phyloP scores from a whole-genome alignment of 2,329 filamentous ascomycete species.

The Ramularia endophylla region DNA sequence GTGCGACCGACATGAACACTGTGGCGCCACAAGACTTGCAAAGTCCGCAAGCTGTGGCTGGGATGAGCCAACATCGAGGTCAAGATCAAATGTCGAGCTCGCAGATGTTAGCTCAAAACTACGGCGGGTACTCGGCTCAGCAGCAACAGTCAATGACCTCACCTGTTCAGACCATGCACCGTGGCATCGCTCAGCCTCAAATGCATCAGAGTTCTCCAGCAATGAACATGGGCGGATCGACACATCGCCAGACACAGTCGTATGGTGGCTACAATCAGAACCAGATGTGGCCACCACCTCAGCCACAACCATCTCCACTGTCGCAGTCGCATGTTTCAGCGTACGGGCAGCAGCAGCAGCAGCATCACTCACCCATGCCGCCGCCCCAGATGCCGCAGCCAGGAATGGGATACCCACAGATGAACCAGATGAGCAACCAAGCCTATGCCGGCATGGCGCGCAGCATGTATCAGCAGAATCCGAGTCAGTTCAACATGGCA shows the following conservation, averaged over 20 bases:
- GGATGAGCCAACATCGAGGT: constrained; percentile 53
- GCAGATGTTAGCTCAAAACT: constrained; percentile 56
- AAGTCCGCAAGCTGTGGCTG: constrained; percentile 37
- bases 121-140: constrained; percentile 64
- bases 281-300: constrained; percentile 46
- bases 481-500: constrained; percentile 37
- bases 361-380: constrained; percentile 46
- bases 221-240: constrained; percentile 36
- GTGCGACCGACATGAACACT: constrained; percentile 34
- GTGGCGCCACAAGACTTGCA: constrained; percentile 41
- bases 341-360: constrained; percentile 36
- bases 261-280: constrained; percentile 40
- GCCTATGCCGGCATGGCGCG: constrained; percentile 43
- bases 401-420: constrained; percentile 41
- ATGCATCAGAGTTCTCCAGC: constrained; percentile 63
- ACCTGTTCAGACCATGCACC: constrained; percentile 63
- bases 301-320: constrained; percentile 44
- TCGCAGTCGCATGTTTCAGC: constrained; percentile 39
- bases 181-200: constrained; percentile 47
- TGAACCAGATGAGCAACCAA: constrained; percentile 40
- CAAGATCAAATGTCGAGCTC: constrained; percentile 46
- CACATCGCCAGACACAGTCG: constrained; percentile 38
- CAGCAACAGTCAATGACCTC: constrained; percentile 65
- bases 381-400: constrained; percentile 44
- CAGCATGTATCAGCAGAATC: constrained; percentile 45